phyloP scores from a whole-genome alignment of 345 rosid species.

The Ceriops decandra region DNA sequence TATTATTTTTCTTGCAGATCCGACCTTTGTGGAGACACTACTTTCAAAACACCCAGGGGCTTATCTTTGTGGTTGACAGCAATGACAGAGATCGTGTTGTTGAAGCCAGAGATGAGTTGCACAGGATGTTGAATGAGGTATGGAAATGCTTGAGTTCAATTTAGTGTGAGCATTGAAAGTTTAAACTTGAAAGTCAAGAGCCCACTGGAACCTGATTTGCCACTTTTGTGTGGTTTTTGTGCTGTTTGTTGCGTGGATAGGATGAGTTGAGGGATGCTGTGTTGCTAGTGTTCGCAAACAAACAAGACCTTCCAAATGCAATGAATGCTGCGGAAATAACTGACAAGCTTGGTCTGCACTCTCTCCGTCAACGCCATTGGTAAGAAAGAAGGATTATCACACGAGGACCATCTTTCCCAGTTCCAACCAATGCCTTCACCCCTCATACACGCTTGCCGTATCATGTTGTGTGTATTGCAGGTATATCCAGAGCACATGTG shows the following conservation, averaged over 20 bases:
- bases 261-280: slow-evolving; percentile 91
- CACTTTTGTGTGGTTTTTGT: neutral
- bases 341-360: slow-evolving; percentile 87
- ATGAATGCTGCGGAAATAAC: slow-evolving; percentile 91
- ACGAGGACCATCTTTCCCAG: neutral
- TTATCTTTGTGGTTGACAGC: slow-evolving; percentile 83
- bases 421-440: neutral
- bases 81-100: slow-evolving; percentile 79
- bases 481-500: slow-evolving; percentile 97
- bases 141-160: neutral
- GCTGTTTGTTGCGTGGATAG: slow-evolving; percentile 28
- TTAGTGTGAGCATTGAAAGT: neutral
- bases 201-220: neutral
- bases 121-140: slow-evolving; percentile 86
- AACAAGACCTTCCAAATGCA: slow-evolving; percentile 89
- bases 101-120: slow-evolving; percentile 78
- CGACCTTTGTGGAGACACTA: slow-evolving; percentile 86
- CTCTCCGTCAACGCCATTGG: slow-evolving; percentile 95
- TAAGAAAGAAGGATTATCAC: slow-evolving; percentile 20
- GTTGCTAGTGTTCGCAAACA: slow-evolving; percentile 86
- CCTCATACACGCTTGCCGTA: neutral
- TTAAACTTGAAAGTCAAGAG: neutral
- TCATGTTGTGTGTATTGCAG: slow-evolving; percentile 31
- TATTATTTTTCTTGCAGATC: slow-evolving; percentile 35
- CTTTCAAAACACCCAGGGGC: slow-evolving; percentile 80